Evolutionary conservation across 2,329 filamentous ascomycete genomes (phyloP).

Genomic region (Pseudocercospora cruenta): DNA sequence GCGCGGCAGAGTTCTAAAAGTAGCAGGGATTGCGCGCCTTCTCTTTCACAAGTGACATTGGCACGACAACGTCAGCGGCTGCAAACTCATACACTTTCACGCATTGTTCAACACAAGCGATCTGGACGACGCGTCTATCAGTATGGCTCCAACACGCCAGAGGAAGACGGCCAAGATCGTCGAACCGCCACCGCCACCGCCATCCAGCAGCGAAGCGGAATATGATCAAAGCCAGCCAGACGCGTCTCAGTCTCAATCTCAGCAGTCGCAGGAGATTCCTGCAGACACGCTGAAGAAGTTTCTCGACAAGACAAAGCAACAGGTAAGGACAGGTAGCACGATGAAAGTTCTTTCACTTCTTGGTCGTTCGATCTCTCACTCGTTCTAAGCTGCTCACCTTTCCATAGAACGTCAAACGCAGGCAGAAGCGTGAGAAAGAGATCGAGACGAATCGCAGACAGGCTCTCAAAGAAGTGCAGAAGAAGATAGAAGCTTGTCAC

Average conservation of each 20-base stretch:
- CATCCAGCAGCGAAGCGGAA: constrained; percentile 6
- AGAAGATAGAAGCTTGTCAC: constrained; percentile 16
- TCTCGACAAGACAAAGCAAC: constrained; percentile 15
- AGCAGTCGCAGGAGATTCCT: constrained; percentile 17
- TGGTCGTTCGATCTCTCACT: not conserved
- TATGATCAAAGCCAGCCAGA: constrained; percentile 4
- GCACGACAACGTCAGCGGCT: not conserved
- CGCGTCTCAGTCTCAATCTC: constrained; percentile 7
- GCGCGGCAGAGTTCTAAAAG: too few species aligned
- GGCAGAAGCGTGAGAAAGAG: constrained; percentile 18
- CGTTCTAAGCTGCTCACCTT: constrained; percentile 2
- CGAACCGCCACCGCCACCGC: not conserved
- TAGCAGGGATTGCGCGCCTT: not conserved
- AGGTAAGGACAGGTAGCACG: constrained; percentile 10
- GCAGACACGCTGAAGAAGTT: constrained; percentile 3
- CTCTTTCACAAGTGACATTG: not conserved
- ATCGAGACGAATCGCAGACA: constrained; percentile 19
- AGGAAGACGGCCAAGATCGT: constrained; percentile 11
- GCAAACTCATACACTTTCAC: not conserved
- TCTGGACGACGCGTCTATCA: constrained; percentile 9
- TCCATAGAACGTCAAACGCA: constrained; percentile 9
- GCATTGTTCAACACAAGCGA: constrained; percentile 10
- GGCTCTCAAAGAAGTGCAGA: constrained; percentile 14
- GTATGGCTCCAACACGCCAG: constrained; percentile 19
- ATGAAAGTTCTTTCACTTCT: not conserved